phyloP scores from a whole-genome alignment of 2,329 filamentous ascomycete genomes.

The Cladophialophora yegresii region DNA sequence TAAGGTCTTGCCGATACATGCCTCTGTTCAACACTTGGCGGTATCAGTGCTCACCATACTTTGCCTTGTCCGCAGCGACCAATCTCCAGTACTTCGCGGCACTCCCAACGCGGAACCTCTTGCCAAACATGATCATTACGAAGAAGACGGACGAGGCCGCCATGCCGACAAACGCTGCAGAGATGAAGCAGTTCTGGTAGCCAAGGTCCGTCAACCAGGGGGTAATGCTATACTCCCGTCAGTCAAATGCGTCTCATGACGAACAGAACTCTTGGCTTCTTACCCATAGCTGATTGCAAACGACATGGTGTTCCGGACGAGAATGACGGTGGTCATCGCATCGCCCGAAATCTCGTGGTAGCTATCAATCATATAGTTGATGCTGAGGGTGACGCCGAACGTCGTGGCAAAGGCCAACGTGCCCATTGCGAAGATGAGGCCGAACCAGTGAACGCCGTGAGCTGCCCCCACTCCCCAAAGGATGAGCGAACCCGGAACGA shows the following conservation, averaged over 20 bases:
- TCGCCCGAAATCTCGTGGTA: slow-evolving; percentile 54
- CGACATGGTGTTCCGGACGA: slow-evolving; percentile 54
- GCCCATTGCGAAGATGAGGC: slow-evolving; percentile 53
- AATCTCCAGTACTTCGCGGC: slow-evolving; percentile 44
- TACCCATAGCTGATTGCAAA: slow-evolving; percentile 48
- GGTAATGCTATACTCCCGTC: slow-evolving; percentile 52
- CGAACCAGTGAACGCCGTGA: slow-evolving; percentile 53
- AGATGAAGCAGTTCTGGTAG: slow-evolving; percentile 45
- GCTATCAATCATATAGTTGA: slow-evolving; percentile 54
- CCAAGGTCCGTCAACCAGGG: slow-evolving; percentile 49
- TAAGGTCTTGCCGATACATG: neutral
- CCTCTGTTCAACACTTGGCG: neutral
- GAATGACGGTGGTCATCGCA: slow-evolving; percentile 54
- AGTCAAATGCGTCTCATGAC: neutral
- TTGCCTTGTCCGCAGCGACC: slow-evolving; percentile 32
- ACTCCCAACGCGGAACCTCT: slow-evolving; percentile 41
- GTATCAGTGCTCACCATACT: slow-evolving; percentile 4
- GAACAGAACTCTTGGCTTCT: neutral
- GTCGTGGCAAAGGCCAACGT: slow-evolving; percentile 49
- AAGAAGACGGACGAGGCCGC: slow-evolving; percentile 44
- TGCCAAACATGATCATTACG: slow-evolving; percentile 45
- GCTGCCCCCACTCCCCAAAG: slow-evolving; percentile 57
- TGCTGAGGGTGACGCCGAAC: slow-evolving; percentile 48
- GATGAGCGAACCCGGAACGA: slow-evolving; percentile 50
- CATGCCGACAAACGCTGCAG: slow-evolving; percentile 46